Percentiles rank a stretch among this genome's conserved stretches.
These are phyloP conservation scores for Chlorella sp. DNA, from an alignment of 139 green algal species.

Conservation along the genomic window DNA sequence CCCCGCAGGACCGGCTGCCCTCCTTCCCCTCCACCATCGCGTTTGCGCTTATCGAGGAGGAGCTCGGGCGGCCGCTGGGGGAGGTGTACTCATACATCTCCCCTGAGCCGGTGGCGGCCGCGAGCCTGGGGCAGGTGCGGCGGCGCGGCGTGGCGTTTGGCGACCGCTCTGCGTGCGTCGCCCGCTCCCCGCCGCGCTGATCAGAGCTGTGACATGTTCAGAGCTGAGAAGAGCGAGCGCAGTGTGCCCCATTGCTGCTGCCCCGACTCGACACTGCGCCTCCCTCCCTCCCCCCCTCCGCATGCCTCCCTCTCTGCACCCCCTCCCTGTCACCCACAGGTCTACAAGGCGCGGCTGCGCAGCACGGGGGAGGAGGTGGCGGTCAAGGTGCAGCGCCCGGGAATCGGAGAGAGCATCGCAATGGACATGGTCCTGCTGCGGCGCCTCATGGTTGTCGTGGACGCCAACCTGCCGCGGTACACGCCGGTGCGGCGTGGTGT, in stretches of 20 bases:
- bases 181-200: too few relatives aligned
- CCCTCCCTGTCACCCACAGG: slow-evolving; percentile 46
- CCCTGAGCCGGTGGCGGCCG: slow-evolving; percentile 80
- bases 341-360: slow-evolving; percentile 79
- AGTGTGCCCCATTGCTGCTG: too few relatives aligned
- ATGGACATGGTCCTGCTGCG: slow-evolving; percentile 91
- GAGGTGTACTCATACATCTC: slow-evolving; percentile 70
- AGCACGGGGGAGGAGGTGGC: slow-evolving; percentile 84
- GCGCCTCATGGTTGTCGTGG: slow-evolving; percentile 71
- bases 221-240: too few relatives aligned
- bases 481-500: slow-evolving; percentile 4
- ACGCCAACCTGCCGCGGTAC: slow-evolving; percentile 62
- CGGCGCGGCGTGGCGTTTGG: background rate
- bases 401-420: slow-evolving; percentile 90
- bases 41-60: slow-evolving; percentile 79
- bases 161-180: too few relatives aligned
- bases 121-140: slow-evolving; percentile 83
- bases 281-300: too few relatives aligned
- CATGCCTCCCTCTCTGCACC: too few relatives aligned
- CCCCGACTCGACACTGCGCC: too few relatives aligned
- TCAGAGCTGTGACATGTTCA: too few relatives aligned
- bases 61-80: slow-evolving; percentile 70
- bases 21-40: slow-evolving; percentile 72
- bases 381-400: slow-evolving; percentile 96
- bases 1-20: slow-evolving; percentile 79